Evolutionary conservation across 2,329 filamentous ascomycete species (phyloP).

Genomic region (Orbilia quercus): DNA sequence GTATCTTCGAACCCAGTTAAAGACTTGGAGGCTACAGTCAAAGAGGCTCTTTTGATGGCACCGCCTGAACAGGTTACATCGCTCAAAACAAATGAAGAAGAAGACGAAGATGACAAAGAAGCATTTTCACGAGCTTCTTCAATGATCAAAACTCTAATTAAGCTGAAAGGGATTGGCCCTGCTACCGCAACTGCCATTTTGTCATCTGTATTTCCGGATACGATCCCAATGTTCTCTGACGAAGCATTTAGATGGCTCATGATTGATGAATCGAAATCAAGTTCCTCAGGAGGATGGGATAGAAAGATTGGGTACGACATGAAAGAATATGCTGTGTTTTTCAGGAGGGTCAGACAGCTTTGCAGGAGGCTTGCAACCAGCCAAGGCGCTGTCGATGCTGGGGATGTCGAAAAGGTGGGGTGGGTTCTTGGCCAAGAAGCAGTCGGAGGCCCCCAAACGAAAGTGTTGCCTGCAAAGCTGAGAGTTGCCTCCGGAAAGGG

Average conservation of each 20-base stretch:
- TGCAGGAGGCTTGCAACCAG: conserved; percentile 35
- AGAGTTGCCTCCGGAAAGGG: neutral
- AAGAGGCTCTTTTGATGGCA: conserved; percentile 34
- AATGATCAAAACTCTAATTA: conserved; percentile 69
- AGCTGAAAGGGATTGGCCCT: conserved; percentile 79
- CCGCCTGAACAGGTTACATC: conserved; percentile 60
- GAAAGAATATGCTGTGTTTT: conserved; percentile 75
- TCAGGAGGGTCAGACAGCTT: conserved; percentile 58
- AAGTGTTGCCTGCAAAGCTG: conserved; percentile 2
- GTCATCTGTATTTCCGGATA: conserved; percentile 71
- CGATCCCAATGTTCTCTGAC: conserved; percentile 80
- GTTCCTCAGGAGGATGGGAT: conserved; percentile 64
- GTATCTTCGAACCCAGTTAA: conserved; percentile 70
- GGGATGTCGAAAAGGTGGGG: conserved; percentile 48
- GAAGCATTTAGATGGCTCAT: conserved; percentile 80
- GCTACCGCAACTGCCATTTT: conserved; percentile 82
- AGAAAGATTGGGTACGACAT: conserved; percentile 74
- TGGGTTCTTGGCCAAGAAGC: conserved; percentile 51
- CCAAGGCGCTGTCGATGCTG: conserved; percentile 11
- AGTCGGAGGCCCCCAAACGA: conserved; percentile 11
- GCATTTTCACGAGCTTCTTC: conserved; percentile 61
- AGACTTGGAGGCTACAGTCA: conserved; percentile 66
- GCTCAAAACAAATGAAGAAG: conserved; percentile 67
- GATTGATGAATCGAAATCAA: conserved; percentile 67
- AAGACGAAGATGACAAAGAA: conserved; percentile 64